Evolutionary conservation across 306 rosid genomes (phyloP).

Genomic region (Acacia acuminata): DNA sequence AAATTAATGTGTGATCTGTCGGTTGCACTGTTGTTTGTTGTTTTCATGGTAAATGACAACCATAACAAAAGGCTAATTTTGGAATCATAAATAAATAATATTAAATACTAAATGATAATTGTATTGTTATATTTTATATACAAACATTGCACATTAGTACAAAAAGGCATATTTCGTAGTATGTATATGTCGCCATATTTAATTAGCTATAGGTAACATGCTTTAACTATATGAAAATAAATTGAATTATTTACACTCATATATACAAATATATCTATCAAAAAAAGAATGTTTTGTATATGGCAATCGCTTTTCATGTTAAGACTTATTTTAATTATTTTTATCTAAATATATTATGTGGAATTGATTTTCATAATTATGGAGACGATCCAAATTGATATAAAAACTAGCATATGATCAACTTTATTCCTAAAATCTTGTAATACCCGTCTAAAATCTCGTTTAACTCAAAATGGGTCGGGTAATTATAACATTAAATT

Average conservation of each 20-base stretch:
- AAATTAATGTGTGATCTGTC: not conserved
- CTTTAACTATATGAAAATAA: not conserved
- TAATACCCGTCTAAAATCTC: no score
- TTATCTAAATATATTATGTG: not conserved
- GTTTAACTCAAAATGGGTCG: no score
- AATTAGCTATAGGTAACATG: not conserved
- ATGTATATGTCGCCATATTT: no score
- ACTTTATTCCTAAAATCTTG: no score
- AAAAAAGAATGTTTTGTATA: not conserved
- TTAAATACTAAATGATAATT: not conserved
- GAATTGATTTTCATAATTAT: not conserved
- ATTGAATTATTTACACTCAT: not conserved
- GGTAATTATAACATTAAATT: no score
- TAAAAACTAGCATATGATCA: not conserved
- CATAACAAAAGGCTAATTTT: slow-evolving; percentile 9
- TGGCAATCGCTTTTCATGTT: not conserved
- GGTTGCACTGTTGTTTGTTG: not conserved
- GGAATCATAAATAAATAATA: not conserved
- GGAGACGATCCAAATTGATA: not conserved
- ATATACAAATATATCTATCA: not conserved
- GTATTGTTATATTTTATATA: not conserved
- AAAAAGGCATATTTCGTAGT: not conserved
- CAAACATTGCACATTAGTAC: not conserved
- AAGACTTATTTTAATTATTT: not conserved
- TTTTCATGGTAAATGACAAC: slow-evolving; percentile 16